Conservation (phyloP, 2,329 filamentous ascomycete genomes). For the Falciphora oryzae region DNA sequence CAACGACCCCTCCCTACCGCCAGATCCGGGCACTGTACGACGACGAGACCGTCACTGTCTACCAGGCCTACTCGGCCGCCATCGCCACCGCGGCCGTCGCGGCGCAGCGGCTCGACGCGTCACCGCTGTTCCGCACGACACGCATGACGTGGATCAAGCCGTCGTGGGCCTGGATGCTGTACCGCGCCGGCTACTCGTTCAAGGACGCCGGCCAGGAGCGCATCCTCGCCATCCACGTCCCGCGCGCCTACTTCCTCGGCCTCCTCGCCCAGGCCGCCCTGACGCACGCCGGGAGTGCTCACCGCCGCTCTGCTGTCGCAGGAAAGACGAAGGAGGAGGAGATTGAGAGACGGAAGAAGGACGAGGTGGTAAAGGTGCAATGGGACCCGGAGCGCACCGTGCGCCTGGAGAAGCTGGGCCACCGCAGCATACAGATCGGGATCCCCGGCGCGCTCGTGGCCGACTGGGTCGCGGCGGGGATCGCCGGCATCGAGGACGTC, state of each 20-base stretch:
- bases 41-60: conserved; percentile 55
- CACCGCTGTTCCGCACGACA: conserved; percentile 42
- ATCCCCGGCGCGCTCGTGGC: conserved; percentile 41
- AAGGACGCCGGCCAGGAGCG: conserved; percentile 49
- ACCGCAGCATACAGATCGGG: conserved; percentile 57
- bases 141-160: conserved; percentile 64
- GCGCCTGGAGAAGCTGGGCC: conserved; percentile 36
- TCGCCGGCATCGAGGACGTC: conserved; percentile 52
- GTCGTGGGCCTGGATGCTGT: conserved; percentile 59
- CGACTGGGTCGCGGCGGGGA: conserved; percentile 44
- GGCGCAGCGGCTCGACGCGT: conserved; percentile 45
- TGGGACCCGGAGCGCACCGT: conserved; percentile 57
- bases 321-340: neutral
- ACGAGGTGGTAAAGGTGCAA: conserved; percentile 45
- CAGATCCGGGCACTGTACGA: conserved; percentile 49
- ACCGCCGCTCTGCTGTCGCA: neutral
- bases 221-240: conserved; percentile 53
- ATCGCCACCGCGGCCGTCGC: conserved; percentile 49
- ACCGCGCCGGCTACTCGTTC: conserved; percentile 53
- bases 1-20: conserved; percentile 19
- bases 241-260: conserved; percentile 40
- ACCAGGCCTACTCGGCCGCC: conserved; percentile 51
- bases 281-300: conserved; percentile 20
- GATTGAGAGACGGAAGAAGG: conserved; percentile 16
- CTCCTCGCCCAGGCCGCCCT: conserved; percentile 35